phyloP scores from a whole-genome alignment of 1,139 yeast species.

The Geotrichum phurueaensis region DNA sequence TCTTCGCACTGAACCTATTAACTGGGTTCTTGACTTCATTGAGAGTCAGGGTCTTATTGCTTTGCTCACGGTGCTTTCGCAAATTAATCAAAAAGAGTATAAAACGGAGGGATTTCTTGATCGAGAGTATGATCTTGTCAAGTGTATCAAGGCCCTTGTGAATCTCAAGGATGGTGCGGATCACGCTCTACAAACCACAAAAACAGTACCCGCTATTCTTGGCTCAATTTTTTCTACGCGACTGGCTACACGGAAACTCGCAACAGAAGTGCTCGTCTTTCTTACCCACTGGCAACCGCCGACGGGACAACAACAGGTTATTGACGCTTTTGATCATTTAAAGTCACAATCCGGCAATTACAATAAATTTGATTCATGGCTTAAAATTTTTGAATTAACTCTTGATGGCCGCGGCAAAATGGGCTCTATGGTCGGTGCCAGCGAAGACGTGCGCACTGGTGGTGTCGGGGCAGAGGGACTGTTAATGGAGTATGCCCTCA shows the following conservation, averaged over 20 bases:
- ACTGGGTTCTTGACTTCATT: slow-evolving; percentile 80
- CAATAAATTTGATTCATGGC: slow-evolving; percentile 76
- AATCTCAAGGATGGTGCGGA: slow-evolving; percentile 53
- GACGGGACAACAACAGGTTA: slow-evolving; percentile 57
- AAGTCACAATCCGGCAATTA: slow-evolving; percentile 59
- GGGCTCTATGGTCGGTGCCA: slow-evolving; percentile 90
- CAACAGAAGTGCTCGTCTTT: slow-evolving; percentile 67
- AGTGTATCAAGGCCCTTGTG: slow-evolving; percentile 57
- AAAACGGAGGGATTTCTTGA: slow-evolving; percentile 44
- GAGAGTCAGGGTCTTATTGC: slow-evolving; percentile 87
- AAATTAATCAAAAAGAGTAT: slow-evolving; percentile 35
- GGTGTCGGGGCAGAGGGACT: slow-evolving; percentile 63
- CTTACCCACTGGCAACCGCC: slow-evolving; percentile 47
- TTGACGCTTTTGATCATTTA: slow-evolving; percentile 57
- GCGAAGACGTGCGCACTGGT: slow-evolving; percentile 66
- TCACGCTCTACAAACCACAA: slow-evolving; percentile 46
- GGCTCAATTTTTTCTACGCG: slow-evolving; percentile 58
- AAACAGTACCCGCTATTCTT: slow-evolving; percentile 53
- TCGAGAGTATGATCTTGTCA: slow-evolving; percentile 53
- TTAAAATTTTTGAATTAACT: slow-evolving; percentile 63
- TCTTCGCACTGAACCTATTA: slow-evolving; percentile 82
- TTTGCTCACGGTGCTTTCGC: slow-evolving; percentile 53
- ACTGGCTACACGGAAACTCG: slow-evolving; percentile 68
- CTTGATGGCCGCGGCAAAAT: slow-evolving; percentile 82
- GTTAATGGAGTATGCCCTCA: slow-evolving; percentile 70